phyloP scores from a whole-genome alignment of 306 rosid species.

The Sindora glabra region DNA sequence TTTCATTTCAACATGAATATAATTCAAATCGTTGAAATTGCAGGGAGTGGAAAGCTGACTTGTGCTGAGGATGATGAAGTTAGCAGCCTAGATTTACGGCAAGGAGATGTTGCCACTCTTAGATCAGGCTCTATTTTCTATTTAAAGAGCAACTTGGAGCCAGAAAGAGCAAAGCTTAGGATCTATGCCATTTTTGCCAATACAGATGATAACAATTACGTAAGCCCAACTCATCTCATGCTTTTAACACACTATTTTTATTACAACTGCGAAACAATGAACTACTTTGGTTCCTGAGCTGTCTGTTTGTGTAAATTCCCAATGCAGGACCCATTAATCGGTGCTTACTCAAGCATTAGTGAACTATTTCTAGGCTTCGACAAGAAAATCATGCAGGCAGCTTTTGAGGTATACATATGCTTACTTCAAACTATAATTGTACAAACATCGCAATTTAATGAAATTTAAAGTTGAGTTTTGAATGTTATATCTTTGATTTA shows the following conservation, averaged over 20 bases:
- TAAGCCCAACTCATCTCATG: constrained; percentile 16
- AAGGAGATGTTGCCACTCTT: constrained; percentile 62
- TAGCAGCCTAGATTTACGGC: constrained; percentile 27
- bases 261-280: neutral
- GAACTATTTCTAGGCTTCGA: constrained; percentile 63
- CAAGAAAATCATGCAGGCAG: constrained; percentile 48
- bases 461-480: too few relatives aligned
- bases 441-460: too few relatives aligned
- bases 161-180: constrained; percentile 55
- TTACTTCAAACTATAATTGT: too few relatives aligned
- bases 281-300: constrained; percentile 1
- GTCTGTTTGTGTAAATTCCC: constrained; percentile 2
- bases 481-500: too few relatives aligned
- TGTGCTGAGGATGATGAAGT: constrained; percentile 34
- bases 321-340: constrained; percentile 52
- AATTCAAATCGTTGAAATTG: neutral
- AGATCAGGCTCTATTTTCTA: constrained; percentile 60
- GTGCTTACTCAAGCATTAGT: constrained; percentile 69
- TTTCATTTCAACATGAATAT: neutral
- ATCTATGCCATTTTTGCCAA: constrained; percentile 61
- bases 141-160: constrained; percentile 48
- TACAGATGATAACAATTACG: constrained; percentile 37
- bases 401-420: constrained; percentile 47
- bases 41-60: constrained; percentile 71
- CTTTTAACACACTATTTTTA: neutral